These are phyloP conservation scores for Drosera capensis DNA, from an alignment of 148 eudicot genomes.

Conservation along the genomic window DNA sequence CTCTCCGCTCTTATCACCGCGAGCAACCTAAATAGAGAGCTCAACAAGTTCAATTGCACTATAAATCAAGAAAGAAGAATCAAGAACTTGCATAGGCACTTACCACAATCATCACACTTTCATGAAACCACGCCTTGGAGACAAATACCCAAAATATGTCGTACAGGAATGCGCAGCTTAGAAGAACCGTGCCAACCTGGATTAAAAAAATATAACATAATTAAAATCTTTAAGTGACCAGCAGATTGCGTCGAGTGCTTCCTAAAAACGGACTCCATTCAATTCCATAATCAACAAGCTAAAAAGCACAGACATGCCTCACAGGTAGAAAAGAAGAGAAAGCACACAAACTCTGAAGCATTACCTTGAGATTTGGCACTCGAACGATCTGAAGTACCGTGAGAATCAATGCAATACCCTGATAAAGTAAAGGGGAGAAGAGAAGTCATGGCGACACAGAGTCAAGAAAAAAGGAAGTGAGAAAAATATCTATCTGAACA, in stretches of 20 bases:
- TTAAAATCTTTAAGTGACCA: not conserved
- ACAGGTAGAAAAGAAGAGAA: not conserved
- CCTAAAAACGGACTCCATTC: too few species aligned
- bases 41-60: conserved; percentile 2
- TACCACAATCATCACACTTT: conserved; percentile 99
- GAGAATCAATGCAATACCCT: conserved; percentile 95
- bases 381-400: conserved; percentile 96
- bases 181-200: conserved; percentile 96
- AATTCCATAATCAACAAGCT: not conserved
- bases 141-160: conserved; percentile 96
- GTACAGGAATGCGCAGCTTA: conserved; percentile 83
- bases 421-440: conserved; percentile 17
- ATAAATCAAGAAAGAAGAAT: conserved; percentile 2
- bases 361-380: conserved; percentile 94
- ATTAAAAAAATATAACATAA: conserved; percentile 2
- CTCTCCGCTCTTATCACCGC: conserved; percentile 93
- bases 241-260: not conserved
- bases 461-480: too few species aligned
- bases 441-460: too few species aligned
- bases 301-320: not conserved
- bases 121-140: conserved; percentile 71
- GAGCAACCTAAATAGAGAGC: conserved; percentile 55
- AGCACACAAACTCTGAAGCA: not conserved
- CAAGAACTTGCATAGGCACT: conserved; percentile 13
- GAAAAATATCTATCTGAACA: too few species aligned